Percentiles rank a stretch among this genome's conserved stretches.
These are phyloP conservation scores for Avena sativa DNA, from an alignment of 176 grass and related monocot species.

Conservation along the genomic window DNA sequence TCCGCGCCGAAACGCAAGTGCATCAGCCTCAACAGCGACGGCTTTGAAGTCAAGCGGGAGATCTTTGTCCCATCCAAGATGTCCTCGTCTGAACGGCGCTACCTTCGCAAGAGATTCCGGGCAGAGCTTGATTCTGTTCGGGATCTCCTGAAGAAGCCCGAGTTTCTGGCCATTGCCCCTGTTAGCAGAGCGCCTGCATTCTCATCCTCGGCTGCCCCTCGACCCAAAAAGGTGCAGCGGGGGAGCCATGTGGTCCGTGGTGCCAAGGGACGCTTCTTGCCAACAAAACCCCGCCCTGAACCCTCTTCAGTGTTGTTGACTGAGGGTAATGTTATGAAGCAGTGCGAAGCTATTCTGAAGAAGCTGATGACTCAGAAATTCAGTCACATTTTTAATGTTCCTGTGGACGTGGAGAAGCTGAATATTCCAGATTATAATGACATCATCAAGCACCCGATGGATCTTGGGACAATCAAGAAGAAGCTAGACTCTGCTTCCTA, in stretches of 20 bases:
- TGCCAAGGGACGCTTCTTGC: conserved; percentile 57
- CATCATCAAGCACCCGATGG: conserved; percentile 91
- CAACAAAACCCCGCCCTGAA: conserved; percentile 51
- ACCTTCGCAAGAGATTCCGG: conserved; percentile 62
- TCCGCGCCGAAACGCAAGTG: conserved; percentile 78
- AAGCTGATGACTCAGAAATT: conserved; percentile 84
- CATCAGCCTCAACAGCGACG: conserved; percentile 73
- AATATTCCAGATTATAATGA: conserved; percentile 94
- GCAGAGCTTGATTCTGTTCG: conserved; percentile 64
- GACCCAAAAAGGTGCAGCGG: conserved; percentile 49
- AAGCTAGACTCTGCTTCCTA: conserved; percentile 73
- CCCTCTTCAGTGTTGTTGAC: conserved; percentile 17
- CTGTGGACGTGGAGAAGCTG: conserved; percentile 78
- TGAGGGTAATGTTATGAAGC: conserved; percentile 57
- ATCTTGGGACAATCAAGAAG: conserved; percentile 74
- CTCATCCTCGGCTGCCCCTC: conserved; percentile 53
- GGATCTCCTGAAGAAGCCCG: conserved; percentile 61
- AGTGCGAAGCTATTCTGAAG: conserved; percentile 84
- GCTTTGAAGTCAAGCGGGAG: conserved; percentile 61
- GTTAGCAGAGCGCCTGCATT: conserved; percentile 44
- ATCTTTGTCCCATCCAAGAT: conserved; percentile 68
- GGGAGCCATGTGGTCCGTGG: conserved; percentile 53
- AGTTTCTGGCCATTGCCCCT: conserved; percentile 9
- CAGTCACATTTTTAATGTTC: conserved; percentile 75
- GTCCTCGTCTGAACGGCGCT: conserved; percentile 66